Evolutionary conservation across 2,329 filamentous ascomycete species (phyloP), one percentile per base, ranked within the genome.

Genomic region (Cladosporium sp.): DNA sequence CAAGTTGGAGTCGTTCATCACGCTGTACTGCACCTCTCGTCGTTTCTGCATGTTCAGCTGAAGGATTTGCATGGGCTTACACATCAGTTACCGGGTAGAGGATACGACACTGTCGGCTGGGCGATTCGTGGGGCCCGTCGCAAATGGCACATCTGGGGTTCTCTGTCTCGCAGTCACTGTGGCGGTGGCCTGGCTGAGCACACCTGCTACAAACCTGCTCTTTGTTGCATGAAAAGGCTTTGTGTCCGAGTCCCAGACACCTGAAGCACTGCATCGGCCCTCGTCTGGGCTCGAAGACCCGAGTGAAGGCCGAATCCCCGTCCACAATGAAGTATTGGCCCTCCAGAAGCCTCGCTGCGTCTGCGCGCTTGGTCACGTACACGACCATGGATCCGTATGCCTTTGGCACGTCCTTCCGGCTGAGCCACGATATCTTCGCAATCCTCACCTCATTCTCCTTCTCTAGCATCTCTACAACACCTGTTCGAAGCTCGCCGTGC

Each of bases 381-480:
- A 67, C 55, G 8, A 67, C 49, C 46, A 65, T 67, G 5, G 62
- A 67, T 31, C 65, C 56, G 21, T 62, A 67, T 10, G 55, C 62
- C 37, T 67, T 67, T 3, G 16, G 53, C 26, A 26, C n/a, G 46
- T 67, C 35, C 49, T 67, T 67, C 62, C 46, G 21, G 44, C 65
- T 67, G 21, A 62, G 46, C 62, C 56, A 67, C 23, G 50, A 37
- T 6, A 67, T 31, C 23, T 62, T 62, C 7, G 65, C 53, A 23
- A 65, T 65, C 31, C 50, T 65, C 5, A 62, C 62, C 50, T 65
- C 62, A n/a, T 67, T 67, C 56, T 67, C 62, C 35, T 65, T 59
- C 35, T 65, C 62, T 10, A 56, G 46, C 55, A 65, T 62, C 55
- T 67, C 50, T 6, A 50, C 26, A 1, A 40, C 56, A 10, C 29